phyloP scores from a whole-genome alignment of 306 rosid species.

The Malus domestica region ASM211411v1 NC_041799.1:1291501-1292000 shows the following conservation, averaged over 20 bases:
- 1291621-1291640: background rate
- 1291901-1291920: background rate
- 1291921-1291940: background rate
- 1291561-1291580: background rate
- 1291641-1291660: slow-evolving; percentile 59
- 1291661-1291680: slow-evolving; percentile 95
- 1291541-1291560: background rate
- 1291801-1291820: slow-evolving; percentile 7
- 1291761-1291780: slow-evolving; percentile 75
- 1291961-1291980: background rate
- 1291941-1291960: background rate
- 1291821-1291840: background rate
- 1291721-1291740: slow-evolving; percentile 97
- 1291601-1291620: background rate
- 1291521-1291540: background rate
- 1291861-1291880: background rate
- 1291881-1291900: background rate
- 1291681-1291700: slow-evolving; percentile 93
- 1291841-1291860: background rate
- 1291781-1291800: background rate
- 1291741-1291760: slow-evolving; percentile 96
- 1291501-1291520: background rate
- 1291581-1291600: background rate
- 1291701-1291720: slow-evolving; percentile 98
- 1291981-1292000: background rate